Conservation (phyloP, 2,329 filamentous ascomycete species). For the Neoarthrinium moseri region DNA sequence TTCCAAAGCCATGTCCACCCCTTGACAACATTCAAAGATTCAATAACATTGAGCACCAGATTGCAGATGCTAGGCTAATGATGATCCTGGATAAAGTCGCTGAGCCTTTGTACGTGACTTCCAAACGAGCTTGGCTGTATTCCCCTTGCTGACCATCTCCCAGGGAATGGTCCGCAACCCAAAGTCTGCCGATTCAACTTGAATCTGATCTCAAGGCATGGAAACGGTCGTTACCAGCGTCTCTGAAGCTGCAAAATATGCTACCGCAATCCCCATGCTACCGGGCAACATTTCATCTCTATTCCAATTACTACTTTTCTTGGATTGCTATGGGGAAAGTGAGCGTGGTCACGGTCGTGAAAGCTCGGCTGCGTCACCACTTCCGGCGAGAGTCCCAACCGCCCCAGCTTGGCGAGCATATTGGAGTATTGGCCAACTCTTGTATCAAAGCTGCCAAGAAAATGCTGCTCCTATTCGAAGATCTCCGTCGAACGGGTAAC, state of each 20-base stretch:
- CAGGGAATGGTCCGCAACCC: conserved; percentile 3
- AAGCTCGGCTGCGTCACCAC: conserved; percentile 20
- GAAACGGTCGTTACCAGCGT: conserved; percentile 26
- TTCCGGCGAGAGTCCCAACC: conserved; percentile 11
- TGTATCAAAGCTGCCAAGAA: conserved; percentile 31
- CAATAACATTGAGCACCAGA: conserved; percentile 31
- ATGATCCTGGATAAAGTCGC: conserved; percentile 28
- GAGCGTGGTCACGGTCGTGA: conserved; percentile 29
- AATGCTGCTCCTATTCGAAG: conserved; percentile 29
- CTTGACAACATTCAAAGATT: conserved; percentile 25
- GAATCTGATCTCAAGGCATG: conserved; percentile 27
- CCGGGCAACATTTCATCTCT: conserved; percentile 31
- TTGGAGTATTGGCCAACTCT: conserved; percentile 18
- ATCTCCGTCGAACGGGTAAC: conserved; percentile 23
- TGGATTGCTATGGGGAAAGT: conserved; percentile 35
- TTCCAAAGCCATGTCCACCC: conserved; percentile 14
- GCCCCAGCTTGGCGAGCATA: conserved; percentile 8
- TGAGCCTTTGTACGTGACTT: conserved; percentile 22
- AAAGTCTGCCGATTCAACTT: not conserved
- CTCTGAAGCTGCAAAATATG: conserved; percentile 26
- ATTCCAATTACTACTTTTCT: conserved; percentile 34
- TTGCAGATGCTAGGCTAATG: conserved; percentile 27
- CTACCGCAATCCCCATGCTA: conserved; percentile 25
- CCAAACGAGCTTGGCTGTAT: no score
- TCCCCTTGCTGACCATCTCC: not conserved